phyloP scores from a whole-genome alignment of 1,284 basidiomycete species.

The Kwoniella shivajii region DNA sequence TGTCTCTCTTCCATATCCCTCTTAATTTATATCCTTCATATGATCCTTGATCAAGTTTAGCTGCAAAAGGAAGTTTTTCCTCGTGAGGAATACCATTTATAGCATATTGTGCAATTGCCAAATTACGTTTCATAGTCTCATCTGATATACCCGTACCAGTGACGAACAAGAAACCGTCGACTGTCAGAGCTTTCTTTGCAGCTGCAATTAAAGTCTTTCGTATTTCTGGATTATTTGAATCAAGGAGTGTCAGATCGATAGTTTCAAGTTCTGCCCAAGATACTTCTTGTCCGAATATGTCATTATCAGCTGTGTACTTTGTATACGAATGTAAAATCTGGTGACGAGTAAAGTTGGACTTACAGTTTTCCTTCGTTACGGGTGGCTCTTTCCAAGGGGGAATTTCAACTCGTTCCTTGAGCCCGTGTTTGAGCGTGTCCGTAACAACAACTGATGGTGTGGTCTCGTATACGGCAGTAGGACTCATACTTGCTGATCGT shows the following conservation, averaged over 20 bases:
- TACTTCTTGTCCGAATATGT: conserved; percentile 9
- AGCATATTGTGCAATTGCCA: conserved; percentile 26
- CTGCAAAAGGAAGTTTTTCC: conserved; percentile 80
- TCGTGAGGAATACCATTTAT: conserved; percentile 71
- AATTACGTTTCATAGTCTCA: conserved; percentile 20
- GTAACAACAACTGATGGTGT: neutral
- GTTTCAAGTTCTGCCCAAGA: conserved; percentile 25
- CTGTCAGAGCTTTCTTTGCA: conserved; percentile 21
- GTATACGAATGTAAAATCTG: neutral
- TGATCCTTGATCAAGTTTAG: conserved; percentile 57
- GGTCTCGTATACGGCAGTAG: neutral
- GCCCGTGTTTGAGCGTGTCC: neutral
- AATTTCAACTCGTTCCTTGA: neutral
- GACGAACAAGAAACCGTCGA: conserved; percentile 27
- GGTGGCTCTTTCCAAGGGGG: conserved; percentile 18
- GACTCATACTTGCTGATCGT: neutral
- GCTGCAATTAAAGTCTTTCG: conserved; percentile 9
- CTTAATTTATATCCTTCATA: conserved; percentile 48
- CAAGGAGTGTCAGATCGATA: conserved; percentile 25
- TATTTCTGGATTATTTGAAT: conserved; percentile 14
- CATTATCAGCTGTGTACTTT: neutral
- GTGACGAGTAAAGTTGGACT: neutral
- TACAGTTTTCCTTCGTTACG: conserved; percentile 18
- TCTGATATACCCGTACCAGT: conserved; percentile 23
- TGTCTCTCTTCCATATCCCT: conserved; percentile 50